Percentiles rank a stretch among this genome's conserved stretches.
These are phyloP conservation scores for Phaeosphaeria sp. DNA, from an alignment of 2,329 filamentous ascomycete species.

Conservation along the genomic window DNA sequence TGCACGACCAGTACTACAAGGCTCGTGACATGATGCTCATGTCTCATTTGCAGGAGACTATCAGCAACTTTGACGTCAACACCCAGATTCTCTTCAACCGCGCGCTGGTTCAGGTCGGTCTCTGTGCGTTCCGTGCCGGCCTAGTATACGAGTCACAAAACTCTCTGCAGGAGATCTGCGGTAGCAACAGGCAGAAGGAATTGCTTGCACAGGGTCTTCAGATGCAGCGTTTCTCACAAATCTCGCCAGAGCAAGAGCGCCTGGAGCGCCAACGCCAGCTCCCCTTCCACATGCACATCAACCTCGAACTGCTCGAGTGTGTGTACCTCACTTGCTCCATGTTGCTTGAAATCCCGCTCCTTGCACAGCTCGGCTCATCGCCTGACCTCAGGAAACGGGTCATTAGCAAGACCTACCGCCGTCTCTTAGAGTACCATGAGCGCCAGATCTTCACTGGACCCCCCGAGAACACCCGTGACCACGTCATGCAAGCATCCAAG, in stretches of 20 bases:
- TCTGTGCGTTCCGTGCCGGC: constrained; percentile 96
- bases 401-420: constrained; percentile 99
- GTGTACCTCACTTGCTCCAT: constrained; percentile 99
- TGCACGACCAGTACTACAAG: constrained; percentile 98
- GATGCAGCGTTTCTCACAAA: constrained; percentile 95
- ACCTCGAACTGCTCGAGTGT: constrained; percentile 95
- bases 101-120: constrained; percentile 94
- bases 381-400: constrained; percentile 97
- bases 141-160: constrained; percentile 98
- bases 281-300: constrained; percentile 99
- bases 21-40: constrained; percentile 99
- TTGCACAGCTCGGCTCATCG: constrained; percentile 95
- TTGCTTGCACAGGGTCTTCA: constrained; percentile 96
- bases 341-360: constrained; percentile 95
- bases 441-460: constrained; percentile 98
- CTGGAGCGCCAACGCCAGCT: constrained; percentile 96
- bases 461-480: constrained; percentile 97
- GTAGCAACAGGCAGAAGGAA: constrained; percentile 97
- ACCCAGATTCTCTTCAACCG: constrained; percentile 99
- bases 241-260: constrained; percentile 96
- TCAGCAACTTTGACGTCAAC: constrained; percentile 93
- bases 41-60: constrained; percentile 98
- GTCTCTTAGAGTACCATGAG: constrained; percentile 99
- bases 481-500: constrained; percentile 99
- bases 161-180: constrained; percentile 96